Percentiles rank a stretch among this genome's conserved stretches.
phyloP scores from a whole-genome alignment of 352 stramenopile species.

The Pythium aquatile region DNA sequence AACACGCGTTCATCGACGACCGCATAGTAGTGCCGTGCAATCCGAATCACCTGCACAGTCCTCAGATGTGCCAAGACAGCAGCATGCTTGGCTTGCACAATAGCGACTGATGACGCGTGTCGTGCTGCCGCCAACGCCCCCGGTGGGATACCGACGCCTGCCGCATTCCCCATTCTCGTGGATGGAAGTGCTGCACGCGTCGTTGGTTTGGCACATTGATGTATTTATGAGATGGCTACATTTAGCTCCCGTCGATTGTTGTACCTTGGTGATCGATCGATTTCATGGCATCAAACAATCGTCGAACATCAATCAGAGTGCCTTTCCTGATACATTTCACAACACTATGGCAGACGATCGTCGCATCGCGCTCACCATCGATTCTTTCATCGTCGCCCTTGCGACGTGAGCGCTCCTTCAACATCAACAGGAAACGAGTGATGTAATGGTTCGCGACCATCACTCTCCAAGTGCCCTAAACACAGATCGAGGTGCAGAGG shows the following conservation, averaged over 20 bases:
- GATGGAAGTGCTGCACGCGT: not conserved
- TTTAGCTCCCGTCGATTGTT: not conserved
- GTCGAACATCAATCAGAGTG: not conserved
- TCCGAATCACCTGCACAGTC: conserved; percentile 33
- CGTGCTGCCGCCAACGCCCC: conserved; percentile 27
- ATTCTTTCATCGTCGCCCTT: not conserved
- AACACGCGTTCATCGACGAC: conserved; percentile 60
- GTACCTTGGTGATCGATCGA: not conserved
- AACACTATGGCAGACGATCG: not conserved
- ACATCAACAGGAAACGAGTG: conserved; percentile 5
- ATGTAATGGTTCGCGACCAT: conserved; percentile 6
- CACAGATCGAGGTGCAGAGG: not conserved
- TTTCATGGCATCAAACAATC: conserved; percentile 3
- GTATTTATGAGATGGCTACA: conserved; percentile 29
- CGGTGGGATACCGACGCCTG: conserved; percentile 36
- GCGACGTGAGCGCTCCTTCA: conserved; percentile 11
- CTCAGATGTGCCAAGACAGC: conserved; percentile 35
- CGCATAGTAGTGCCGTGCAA: conserved; percentile 42
- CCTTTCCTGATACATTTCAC: not conserved
- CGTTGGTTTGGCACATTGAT: conserved; percentile 3
- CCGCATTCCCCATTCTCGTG: conserved; percentile 45
- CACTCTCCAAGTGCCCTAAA: conserved; percentile 14
- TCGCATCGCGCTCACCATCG: not conserved
- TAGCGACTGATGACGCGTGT: conserved; percentile 21
- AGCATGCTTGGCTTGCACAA: conserved; percentile 31